Evolutionary conservation across 169 alveolate species (phyloP), one percentile per base, ranked within the genome.

Genomic region (Plasmodium relictum): DNA sequence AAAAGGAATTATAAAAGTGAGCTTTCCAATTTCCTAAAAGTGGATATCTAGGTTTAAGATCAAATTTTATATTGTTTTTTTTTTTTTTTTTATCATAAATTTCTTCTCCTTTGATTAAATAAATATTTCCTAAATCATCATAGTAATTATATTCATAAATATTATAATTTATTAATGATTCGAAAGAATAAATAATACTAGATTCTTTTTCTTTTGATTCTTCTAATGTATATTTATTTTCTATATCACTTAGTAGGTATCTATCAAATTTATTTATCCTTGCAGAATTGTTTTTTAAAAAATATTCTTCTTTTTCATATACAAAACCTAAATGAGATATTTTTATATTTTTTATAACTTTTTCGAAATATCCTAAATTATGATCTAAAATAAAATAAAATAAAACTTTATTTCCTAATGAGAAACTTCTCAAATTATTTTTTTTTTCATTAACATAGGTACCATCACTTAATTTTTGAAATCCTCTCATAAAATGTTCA

Each of bases 21-120:
- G 88, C 39, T 70, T 74, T 89, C 95, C 95, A 93, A 3, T 92
- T 92, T 1, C 95, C 94, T 18, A 93, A 59, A 56, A 93, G 69
- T 54, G 95, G 95, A 26, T 71, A 93, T 58, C 95, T 92, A 26
- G 95, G 95, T 26, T 74, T 39, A n/a, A 92, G 6, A 59, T 80
- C 78, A 63, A 80, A 80, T 42, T 52, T 56, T 48, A 80, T 18
- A 54, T 50, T 56, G 44, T 44, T 50, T 12, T 63, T 66, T 66
- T 52, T 61, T 44, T 66, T 66, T 52, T 80, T 20, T 18, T 37
- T n/a, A 80, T 80, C 80, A 66, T 66, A 80, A 4, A 80, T 39
- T 66, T 80, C 90, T 39, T 54, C 72, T 14, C 66, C 90, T 80
- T 42, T 39, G 16, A 80, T 80, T 61, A 80, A 61, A 44, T 80